Evolutionary conservation across 805 yeast genomes (phyloP).

Genomic region (Metschnikowia kofuensis): DNA sequence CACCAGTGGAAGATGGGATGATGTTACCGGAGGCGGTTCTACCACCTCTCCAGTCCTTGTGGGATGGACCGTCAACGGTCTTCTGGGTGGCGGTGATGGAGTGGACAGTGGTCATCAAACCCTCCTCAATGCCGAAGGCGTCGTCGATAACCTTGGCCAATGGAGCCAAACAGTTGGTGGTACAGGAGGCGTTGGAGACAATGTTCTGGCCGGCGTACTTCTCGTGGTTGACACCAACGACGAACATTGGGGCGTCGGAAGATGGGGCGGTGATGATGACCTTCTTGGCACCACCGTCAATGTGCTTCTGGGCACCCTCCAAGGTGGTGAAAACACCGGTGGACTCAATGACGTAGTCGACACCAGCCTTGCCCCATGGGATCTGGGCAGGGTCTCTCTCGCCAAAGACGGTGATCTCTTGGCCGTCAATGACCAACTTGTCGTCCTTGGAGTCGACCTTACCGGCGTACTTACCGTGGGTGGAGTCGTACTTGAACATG

Average conservation of each 20-base stretch:
- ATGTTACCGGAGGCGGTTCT: constrained; percentile 95
- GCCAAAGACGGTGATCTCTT: constrained; percentile 63
- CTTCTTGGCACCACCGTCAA: constrained; percentile 91
- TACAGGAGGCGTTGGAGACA: constrained; percentile 91
- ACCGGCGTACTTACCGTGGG: constrained; percentile 85
- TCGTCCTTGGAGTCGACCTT: constrained; percentile 59
- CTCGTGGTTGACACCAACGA: constrained; percentile 83
- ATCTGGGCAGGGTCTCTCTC: constrained; percentile 83
- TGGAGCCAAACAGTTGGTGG: constrained; percentile 95
- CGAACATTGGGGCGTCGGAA: constrained; percentile 92
- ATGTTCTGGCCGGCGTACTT: constrained; percentile 73
- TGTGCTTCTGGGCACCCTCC: constrained; percentile 80
- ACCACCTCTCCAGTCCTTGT: constrained; percentile 99
- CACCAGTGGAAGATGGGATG: constrained; percentile 95
- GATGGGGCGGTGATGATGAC: constrained; percentile 95
- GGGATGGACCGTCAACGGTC: constrained; percentile 96
- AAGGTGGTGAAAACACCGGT: constrained; percentile 89
- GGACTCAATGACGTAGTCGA: constrained; percentile 86
- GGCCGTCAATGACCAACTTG: constrained; percentile 65
- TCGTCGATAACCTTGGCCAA: constrained; percentile 88
- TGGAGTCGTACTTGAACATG: constrained; percentile 94
- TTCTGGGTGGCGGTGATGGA: constrained; percentile 95
- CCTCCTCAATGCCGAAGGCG: constrained; percentile 82
- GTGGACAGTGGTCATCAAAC: constrained; percentile 95
- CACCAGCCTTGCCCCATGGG: constrained; percentile 85